These are phyloP conservation scores for Mycena latifolia DNA, from an alignment of 768 basidiomycete species.

Conservation along the genomic window DNA sequence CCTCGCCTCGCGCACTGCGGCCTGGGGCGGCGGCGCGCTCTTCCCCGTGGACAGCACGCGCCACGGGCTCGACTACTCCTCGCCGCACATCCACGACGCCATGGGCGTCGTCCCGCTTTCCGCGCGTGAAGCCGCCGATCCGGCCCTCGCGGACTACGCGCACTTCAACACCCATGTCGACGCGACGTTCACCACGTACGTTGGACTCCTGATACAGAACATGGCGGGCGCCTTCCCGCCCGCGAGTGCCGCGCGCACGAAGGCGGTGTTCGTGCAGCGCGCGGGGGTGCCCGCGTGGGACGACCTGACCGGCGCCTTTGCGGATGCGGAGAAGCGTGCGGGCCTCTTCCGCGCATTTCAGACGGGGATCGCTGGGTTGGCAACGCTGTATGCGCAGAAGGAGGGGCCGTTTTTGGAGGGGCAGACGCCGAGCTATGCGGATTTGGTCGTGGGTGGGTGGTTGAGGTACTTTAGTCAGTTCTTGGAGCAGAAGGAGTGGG, in stretches of 20 bases:
- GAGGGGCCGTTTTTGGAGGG: too few species aligned
- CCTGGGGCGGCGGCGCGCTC: too few species aligned
- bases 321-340: constrained; percentile 15
- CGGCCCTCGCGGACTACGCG: constrained; percentile 25
- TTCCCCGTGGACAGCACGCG: too few species aligned
- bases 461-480: too few species aligned
- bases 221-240: constrained; percentile 23
- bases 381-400: too few species aligned
- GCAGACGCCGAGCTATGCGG: too few species aligned
- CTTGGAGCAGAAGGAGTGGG: constrained; percentile 25
- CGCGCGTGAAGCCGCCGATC: constrained; percentile 8
- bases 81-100: constrained; percentile 14
- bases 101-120: constrained; percentile 15
- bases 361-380: constrained; percentile 17
- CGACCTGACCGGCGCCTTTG: constrained; percentile 4
- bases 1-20: too few species aligned
- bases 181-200: constrained; percentile 26
- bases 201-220: constrained; percentile 3
- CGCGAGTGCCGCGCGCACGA: constrained; percentile 14
- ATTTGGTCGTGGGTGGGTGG: too few species aligned
- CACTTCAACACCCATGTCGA: constrained; percentile 29
- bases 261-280: constrained; percentile 20
- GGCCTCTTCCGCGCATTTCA: constrained; percentile 7
- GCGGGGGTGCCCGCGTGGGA: constrained; percentile 24
- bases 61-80: constrained; percentile 24